Conservation (phyloP, 257 asterid species). For the Penstemon barbatus region DNA sequence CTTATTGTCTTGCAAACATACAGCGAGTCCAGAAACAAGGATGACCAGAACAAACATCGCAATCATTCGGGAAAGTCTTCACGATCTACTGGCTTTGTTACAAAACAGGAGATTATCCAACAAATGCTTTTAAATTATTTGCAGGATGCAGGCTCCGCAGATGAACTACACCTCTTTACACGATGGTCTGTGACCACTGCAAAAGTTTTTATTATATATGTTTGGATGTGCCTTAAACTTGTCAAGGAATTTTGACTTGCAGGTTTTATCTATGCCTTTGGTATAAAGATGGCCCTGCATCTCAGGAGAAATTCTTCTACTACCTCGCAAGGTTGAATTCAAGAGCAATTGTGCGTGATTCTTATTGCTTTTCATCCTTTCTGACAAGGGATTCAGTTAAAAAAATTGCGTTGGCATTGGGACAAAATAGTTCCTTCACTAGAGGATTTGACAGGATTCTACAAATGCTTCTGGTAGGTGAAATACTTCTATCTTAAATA, state of each 20-base stretch:
- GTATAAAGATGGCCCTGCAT: conserved; percentile 90
- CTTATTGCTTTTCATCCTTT: conserved; percentile 49
- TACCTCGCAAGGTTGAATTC: conserved; percentile 77
- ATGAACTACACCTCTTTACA: conserved; percentile 63
- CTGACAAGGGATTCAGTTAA: conserved; percentile 79
- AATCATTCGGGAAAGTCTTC: conserved; percentile 50
- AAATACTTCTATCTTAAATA: conserved; percentile 27
- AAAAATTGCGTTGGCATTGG: conserved; percentile 81
- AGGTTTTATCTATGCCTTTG: conserved; percentile 98
- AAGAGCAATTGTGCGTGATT: conserved; percentile 66
- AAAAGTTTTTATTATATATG: conserved; percentile 24
- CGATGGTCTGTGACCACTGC: conserved; percentile 69
- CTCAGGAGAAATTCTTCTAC: conserved; percentile 58
- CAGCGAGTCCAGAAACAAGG: conserved; percentile 56
- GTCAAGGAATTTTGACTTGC: conserved; percentile 35
- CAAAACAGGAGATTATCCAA: conserved; percentile 80
- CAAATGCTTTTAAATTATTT: conserved; percentile 90
- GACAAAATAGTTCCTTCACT: conserved; percentile 83
- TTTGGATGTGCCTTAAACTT: conserved; percentile 24
- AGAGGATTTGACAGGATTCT: conserved; percentile 98
- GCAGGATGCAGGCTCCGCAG: conserved; percentile 77
- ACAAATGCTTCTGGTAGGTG: conserved; percentile 90
- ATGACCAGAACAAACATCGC: conserved; percentile 44
- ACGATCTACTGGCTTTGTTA: conserved; percentile 37
- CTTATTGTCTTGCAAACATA: conserved; percentile 67